These are phyloP conservation scores for Trichoderma gracile DNA, from an alignment of 2,329 filamentous ascomycete genomes.

Conservation along the genomic window DNA sequence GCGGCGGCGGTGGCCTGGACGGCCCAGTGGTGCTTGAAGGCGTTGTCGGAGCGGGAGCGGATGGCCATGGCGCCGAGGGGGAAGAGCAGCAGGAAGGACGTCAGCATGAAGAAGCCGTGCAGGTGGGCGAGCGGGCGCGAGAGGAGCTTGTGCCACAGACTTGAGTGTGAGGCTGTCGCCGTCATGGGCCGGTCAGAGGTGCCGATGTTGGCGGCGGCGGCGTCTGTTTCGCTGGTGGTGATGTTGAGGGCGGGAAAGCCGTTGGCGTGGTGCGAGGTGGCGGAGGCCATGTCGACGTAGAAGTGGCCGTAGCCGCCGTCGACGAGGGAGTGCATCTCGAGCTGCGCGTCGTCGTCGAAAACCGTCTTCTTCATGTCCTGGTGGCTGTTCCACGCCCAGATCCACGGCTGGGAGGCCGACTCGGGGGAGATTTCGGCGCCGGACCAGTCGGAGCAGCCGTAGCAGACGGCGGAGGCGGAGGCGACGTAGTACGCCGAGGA, in stretches of 20 bases:
- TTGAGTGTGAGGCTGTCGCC: not conserved
- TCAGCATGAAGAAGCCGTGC: conserved; percentile 29
- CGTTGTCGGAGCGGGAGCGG: conserved; percentile 25
- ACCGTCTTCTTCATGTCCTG: conserved; percentile 31
- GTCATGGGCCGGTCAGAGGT: conserved; percentile 25
- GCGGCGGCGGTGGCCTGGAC: conserved; percentile 25
- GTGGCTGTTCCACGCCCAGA: conserved; percentile 33
- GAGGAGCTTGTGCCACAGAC: not conserved
- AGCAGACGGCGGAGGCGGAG: conserved; percentile 30
- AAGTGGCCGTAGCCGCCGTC: conserved; percentile 28
- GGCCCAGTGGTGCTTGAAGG: conserved; percentile 30
- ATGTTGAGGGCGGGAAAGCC: conserved; percentile 22
- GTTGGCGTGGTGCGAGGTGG: conserved; percentile 24
- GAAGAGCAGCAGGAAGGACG: conserved; percentile 28
- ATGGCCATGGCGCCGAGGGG: conserved; percentile 28
- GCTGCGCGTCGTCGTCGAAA: conserved; percentile 22
- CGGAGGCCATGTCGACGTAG: conserved; percentile 29
- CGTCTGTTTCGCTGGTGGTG: not conserved
- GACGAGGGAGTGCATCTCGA: conserved; percentile 27
- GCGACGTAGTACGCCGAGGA: conserved; percentile 25
- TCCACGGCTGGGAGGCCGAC: conserved; percentile 31
- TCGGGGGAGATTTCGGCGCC: conserved; percentile 28
- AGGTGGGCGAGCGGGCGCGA: conserved; percentile 21
- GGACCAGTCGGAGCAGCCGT: conserved; percentile 31
- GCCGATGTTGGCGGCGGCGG: conserved; percentile 16